phyloP scores from a whole-genome alignment of 495 filamentous ascomycete genomes.

The Penicillium simplicissimum region DNA sequence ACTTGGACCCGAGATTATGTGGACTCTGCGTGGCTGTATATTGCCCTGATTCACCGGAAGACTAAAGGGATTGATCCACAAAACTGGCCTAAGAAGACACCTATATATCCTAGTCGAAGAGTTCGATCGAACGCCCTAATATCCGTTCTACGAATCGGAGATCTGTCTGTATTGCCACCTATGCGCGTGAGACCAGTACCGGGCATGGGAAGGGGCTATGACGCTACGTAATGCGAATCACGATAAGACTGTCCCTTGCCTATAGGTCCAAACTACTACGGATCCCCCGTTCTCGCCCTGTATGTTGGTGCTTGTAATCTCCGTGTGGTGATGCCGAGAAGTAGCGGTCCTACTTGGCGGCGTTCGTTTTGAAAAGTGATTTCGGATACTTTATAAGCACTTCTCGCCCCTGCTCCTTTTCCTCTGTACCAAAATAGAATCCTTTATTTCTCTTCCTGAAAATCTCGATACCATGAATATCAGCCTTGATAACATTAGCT shows the following conservation, averaged over 20 bases:
- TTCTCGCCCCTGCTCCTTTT: neutral
- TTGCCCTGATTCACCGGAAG: neutral
- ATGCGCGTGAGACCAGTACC: too few relatives aligned
- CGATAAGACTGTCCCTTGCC: neutral
- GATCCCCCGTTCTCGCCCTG: neutral
- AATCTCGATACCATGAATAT: neutral
- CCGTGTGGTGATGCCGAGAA: neutral
- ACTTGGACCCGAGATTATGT: neutral
- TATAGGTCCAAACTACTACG: neutral
- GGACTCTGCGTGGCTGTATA: neutral
- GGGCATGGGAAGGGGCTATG: neutral
- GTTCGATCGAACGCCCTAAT: neutral
- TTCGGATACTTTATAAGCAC: neutral
- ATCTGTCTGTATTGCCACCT: neutral
- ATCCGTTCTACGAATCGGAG: neutral
- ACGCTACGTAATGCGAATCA: neutral
- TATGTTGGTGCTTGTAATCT: neutral
- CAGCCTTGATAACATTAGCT: neutral
- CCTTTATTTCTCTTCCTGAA: neutral
- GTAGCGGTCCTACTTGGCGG: neutral
- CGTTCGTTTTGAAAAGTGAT: neutral
- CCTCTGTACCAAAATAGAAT: neutral
- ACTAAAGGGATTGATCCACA: neutral
- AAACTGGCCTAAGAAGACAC: neutral
- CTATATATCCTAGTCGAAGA: neutral